Evolutionary conservation across 441 rosid genomes (phyloP).

Genomic region (Adansonia grandidieri): DNA sequence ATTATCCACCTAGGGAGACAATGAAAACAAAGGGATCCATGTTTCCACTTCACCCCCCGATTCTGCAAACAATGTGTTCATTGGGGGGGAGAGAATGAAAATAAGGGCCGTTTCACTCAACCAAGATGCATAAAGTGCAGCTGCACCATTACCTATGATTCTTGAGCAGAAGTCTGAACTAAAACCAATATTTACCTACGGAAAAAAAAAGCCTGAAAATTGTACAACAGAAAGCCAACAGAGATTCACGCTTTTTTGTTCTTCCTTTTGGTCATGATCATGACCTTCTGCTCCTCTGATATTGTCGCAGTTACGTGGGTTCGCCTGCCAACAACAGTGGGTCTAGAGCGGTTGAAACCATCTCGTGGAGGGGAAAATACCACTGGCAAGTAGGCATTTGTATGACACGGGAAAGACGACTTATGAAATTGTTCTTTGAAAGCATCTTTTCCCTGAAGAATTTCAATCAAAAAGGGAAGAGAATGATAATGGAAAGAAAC

Average conservation of each 20-base stretch:
- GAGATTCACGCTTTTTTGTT: neutral
- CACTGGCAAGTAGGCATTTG: conserved; percentile 50
- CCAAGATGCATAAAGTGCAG: neutral
- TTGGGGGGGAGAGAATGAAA: neutral
- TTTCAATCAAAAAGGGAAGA: neutral
- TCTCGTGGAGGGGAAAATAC: conserved; percentile 45
- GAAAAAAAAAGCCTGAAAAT: neutral
- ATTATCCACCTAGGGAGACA: conserved; percentile 40
- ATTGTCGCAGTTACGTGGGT: neutral
- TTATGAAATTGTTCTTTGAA: conserved; percentile 35
- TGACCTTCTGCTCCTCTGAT: neutral
- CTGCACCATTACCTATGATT: neutral
- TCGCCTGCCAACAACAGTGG: conserved; percentile 36
- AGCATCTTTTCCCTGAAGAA: conserved; percentile 51
- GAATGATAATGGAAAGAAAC: neutral
- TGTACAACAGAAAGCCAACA: neutral
- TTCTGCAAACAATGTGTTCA: neutral
- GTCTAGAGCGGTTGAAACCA: conserved; percentile 33
- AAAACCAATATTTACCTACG: neutral
- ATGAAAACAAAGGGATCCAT: conserved; percentile 38
- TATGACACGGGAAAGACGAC: conserved; percentile 50
- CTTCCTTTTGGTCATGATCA: conserved; percentile 12
- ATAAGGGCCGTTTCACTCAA: neutral
- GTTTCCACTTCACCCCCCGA: neutral
- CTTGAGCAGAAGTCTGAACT: neutral